These are phyloP conservation scores for Neurospora pannonica DNA, from an alignment of 495 filamentous ascomycete genomes.

Conservation along the genomic window DNA sequence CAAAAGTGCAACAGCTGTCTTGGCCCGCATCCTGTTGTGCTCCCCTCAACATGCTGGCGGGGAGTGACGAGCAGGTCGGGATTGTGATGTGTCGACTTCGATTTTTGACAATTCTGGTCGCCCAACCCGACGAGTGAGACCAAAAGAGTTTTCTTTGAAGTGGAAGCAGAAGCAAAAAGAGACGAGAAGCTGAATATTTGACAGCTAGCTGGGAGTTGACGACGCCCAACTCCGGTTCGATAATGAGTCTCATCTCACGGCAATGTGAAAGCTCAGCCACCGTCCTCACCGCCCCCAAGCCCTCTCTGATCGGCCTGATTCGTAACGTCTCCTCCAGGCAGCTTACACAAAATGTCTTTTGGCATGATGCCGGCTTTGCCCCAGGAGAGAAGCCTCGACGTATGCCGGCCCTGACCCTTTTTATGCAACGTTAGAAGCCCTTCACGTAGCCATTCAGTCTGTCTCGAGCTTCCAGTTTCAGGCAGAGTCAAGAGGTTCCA, in stretches of 20 bases:
- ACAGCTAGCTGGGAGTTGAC: conserved; percentile 6
- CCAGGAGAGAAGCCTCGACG: background rate
- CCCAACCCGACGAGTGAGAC: background rate
- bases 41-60: conserved; percentile 4
- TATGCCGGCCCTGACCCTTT: background rate
- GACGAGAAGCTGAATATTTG: background rate
- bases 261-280: conserved; percentile 19
- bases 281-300: conserved; percentile 22
- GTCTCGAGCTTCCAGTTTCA: background rate
- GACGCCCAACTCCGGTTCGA: conserved; percentile 12
- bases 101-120: background rate
- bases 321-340: background rate
- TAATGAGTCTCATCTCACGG: background rate
- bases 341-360: conserved; percentile 1
- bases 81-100: conserved; percentile 4
- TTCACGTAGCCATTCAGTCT: background rate
- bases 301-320: background rate
- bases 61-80: conserved; percentile 3
- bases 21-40: conserved; percentile 2
- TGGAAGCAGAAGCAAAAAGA: conserved; percentile 1
- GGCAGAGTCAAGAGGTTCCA: background rate
- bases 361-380: background rate
- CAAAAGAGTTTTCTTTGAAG: background rate
- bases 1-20: conserved; percentile 4
- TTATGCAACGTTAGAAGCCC: conserved; percentile 1